Evolutionary conservation across 2,329 filamentous ascomycete genomes (phyloP), one percentile per base, ranked within the genome.

Genomic region (Paraphaeosphaeria minitans): DNA sequence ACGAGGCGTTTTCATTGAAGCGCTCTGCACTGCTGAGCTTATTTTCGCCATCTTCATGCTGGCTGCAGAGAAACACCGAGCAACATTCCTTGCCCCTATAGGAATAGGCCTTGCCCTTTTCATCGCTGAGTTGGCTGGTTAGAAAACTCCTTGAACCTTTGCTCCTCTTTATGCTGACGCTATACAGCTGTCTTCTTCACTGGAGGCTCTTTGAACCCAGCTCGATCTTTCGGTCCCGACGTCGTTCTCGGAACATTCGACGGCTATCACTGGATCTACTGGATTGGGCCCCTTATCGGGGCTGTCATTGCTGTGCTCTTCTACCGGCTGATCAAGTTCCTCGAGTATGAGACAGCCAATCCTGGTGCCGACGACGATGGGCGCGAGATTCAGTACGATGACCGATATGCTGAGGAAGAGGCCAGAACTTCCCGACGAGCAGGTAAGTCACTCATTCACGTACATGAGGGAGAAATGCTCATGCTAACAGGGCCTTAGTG

Each of bases 281-380:
- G 81, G 81, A 57, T 82, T 47, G 81, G 81, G 0, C 81, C 81
- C 5, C 60, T 75, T 6, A 72, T 83, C 5, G 81, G 81, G 19
- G 68, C 80, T 3, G 56, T 81, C 13, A 57, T 83, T 2, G 80
- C 81, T 13, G 80, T 81, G 2, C 63, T 75, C n/a, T 81, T 83
- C 66, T 83, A 83, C 67, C 77, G 78, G 31, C 68, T 83, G 58
- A 76, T 83, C 70, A 83, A 82, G 65, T 55, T 74, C 21, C 74
- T 83, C 31, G 80, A 83, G 65, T 83, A 82, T 64, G 80, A 83
- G 68, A 82, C 80, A 14, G 80, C 80, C 47, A 82, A 82, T 60
- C 80, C 80, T 2, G 78, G 77, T 43, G 78, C 79, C 56, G 81
- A 83, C 60, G 77, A 78, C 62, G 78, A 81, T 67, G 80, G 79